A percentile compares a stretch with the other conserved stretches of the same genome.
Conservation (phyloP, 140 eudicot species). For the Anethum foeniculum region DNA sequence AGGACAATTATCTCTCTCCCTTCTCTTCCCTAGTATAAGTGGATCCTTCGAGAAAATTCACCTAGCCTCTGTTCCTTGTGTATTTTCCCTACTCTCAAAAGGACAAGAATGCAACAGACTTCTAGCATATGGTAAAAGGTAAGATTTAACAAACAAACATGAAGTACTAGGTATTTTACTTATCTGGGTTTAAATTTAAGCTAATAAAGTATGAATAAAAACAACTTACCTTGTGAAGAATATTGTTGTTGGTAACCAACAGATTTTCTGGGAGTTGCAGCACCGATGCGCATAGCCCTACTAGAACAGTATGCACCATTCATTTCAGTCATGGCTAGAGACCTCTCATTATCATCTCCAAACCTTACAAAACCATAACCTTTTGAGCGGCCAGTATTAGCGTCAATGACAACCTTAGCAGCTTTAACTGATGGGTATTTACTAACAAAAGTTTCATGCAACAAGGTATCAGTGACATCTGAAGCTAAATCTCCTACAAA, state of each 20-base stretch:
- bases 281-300: slow-evolving; percentile 63
- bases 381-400: slow-evolving; percentile 52
- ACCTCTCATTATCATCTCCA: slow-evolving; percentile 62
- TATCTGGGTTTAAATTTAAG: too few species aligned
- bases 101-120: not conserved
- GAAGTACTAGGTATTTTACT: not conserved
- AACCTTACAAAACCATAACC: slow-evolving; percentile 72
- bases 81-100: not conserved
- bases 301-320: slow-evolving; percentile 57
- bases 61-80: not conserved
- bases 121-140: not conserved
- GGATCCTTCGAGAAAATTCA: not conserved
- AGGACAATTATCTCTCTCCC: not conserved
- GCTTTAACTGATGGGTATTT: slow-evolving; percentile 57
- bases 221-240: slow-evolving; percentile 41
- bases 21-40: not conserved
- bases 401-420: slow-evolving; percentile 63
- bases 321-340: slow-evolving; percentile 66
- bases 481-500: slow-evolving; percentile 72
- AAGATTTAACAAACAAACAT: not conserved
- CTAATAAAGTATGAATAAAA: not conserved
- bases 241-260: slow-evolving; percentile 56
- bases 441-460: slow-evolving; percentile 54
- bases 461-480: slow-evolving; percentile 54
- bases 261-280: slow-evolving; percentile 57